Evolutionary conservation across 495 filamentous ascomycete species (phyloP).

Genomic region (Penicillium canariense): DNA sequence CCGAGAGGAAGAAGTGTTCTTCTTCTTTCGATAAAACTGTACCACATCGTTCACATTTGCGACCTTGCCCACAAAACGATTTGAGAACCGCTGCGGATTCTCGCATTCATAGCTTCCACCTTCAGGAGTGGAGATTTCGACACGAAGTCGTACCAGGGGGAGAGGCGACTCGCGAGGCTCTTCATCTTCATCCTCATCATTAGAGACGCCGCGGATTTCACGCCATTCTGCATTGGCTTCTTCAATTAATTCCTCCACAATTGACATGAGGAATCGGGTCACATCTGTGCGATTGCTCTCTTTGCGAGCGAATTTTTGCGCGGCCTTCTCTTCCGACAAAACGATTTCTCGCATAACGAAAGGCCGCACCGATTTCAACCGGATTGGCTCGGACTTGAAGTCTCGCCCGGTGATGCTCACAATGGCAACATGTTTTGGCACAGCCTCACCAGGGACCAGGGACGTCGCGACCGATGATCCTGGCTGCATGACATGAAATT

Average conservation of each 20-base stretch:
- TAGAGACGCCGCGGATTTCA: constrained; percentile 59
- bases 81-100: constrained; percentile 96
- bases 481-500: constrained; percentile 95
- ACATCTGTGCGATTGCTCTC: constrained; percentile 79
- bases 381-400: constrained; percentile 76
- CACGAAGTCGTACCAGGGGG: constrained; percentile 82
- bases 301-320: constrained; percentile 73
- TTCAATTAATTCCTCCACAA: constrained; percentile 83
- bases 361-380: constrained; percentile 84
- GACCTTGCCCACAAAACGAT: constrained; percentile 83
- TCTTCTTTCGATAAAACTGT: constrained; percentile 87
- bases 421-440: constrained; percentile 85
- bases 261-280: constrained; percentile 67
- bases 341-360: constrained; percentile 85
- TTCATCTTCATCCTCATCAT: constrained; percentile 53
- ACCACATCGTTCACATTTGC: constrained; percentile 94
- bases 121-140: constrained; percentile 87
- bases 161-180: constrained; percentile 56
- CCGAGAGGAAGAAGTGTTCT: constrained; percentile 34
- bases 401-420: constrained; percentile 78
- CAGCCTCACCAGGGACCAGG: constrained; percentile 83
- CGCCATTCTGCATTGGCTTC: constrained; percentile 81
- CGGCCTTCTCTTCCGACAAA: constrained; percentile 69
- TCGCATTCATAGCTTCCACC: constrained; percentile 86
- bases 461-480: constrained; percentile 96